Percentiles rank a stretch among this genome's conserved stretches.
Conservation (phyloP, 768 basidiomycete species). For the Trametes maxima region DNA sequence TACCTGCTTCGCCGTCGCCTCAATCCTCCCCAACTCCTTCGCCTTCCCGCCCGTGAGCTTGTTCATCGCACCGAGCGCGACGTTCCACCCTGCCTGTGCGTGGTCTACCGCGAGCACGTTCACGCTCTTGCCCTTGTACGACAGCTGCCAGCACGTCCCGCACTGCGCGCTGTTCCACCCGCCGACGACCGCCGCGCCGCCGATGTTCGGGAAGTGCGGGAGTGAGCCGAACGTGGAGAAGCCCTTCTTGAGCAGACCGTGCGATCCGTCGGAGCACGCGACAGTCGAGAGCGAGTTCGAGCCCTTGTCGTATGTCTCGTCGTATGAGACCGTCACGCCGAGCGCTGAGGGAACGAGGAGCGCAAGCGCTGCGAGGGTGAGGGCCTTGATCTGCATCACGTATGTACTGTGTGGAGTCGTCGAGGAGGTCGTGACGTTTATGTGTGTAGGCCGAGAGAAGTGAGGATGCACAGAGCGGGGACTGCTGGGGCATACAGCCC, state of each 20-base stretch:
- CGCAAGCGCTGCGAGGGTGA: slow-evolving; percentile 21
- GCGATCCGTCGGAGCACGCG: slow-evolving; percentile 52
- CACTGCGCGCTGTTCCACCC: slow-evolving; percentile 56
- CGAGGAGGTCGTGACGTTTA: slow-evolving; percentile 4
- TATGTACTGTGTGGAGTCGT: background rate
- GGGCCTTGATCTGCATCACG: slow-evolving; percentile 24
- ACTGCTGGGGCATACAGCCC: slow-evolving; percentile 1
- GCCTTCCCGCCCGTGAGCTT: slow-evolving; percentile 32
- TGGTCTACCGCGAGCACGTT: slow-evolving; percentile 56
- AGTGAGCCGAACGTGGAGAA: slow-evolving; percentile 54
- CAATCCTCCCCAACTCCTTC: slow-evolving; percentile 27
- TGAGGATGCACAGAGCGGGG: background rate
- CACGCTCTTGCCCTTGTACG: slow-evolving; percentile 49
- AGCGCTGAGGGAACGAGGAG: slow-evolving; percentile 16
- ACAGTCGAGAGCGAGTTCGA: slow-evolving; percentile 43
- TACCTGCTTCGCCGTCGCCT: slow-evolving; percentile 33
- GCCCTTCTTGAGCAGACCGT: slow-evolving; percentile 35
- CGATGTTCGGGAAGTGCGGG: slow-evolving; percentile 62
- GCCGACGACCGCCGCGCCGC: slow-evolving; percentile 52
- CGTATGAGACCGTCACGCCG: slow-evolving; percentile 41
- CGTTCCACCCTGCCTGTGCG: slow-evolving; percentile 42
- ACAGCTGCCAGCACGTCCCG: slow-evolving; percentile 62
- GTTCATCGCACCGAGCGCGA: slow-evolving; percentile 36
- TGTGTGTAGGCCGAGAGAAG: slow-evolving; percentile 1
- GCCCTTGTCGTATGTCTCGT: slow-evolving; percentile 52